These are phyloP conservation scores for Annulohypoxylon bovei DNA, from an alignment of 495 filamentous ascomycete species.

Conservation along the genomic window DNA sequence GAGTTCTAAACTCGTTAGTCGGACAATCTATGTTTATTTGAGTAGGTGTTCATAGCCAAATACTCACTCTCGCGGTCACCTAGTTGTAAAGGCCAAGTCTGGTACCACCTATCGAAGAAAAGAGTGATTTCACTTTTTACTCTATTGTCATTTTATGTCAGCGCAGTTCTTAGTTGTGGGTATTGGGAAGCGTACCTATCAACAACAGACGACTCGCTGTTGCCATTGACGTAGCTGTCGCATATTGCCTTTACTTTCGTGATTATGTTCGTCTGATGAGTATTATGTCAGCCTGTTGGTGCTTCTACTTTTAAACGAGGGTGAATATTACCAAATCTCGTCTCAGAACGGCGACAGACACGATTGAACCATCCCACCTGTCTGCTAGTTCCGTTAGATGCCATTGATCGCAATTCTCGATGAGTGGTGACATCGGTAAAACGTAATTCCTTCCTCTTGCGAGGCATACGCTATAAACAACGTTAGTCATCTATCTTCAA, in stretches of 20 bases:
- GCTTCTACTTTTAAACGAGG: background rate
- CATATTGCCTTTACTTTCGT: conserved; percentile 68
- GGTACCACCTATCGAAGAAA: conserved; percentile 47
- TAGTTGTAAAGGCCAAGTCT: conserved; percentile 48
- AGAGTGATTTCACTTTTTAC: conserved; percentile 46
- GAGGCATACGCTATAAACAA: conserved; percentile 66
- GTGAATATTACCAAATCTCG: conserved; percentile 65
- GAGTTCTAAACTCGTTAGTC: conserved; percentile 53
- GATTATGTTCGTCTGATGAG: conserved; percentile 66
- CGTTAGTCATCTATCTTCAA: conserved; percentile 21
- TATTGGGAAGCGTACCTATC: conserved; percentile 32
- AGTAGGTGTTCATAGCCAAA: background rate
- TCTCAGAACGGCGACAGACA: conserved; percentile 73
- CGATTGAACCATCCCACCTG: conserved; percentile 72
- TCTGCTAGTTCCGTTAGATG: conserved; percentile 70
- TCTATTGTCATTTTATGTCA: conserved; percentile 17
- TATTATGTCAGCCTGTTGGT: conserved; percentile 10
- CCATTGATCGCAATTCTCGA: conserved; percentile 75
- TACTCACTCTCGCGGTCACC: conserved; percentile 45
- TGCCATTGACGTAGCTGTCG: conserved; percentile 59
- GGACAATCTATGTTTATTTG: background rate
- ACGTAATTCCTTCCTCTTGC: conserved; percentile 75
- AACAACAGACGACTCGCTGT: conserved; percentile 39
- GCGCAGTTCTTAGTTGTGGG: background rate
- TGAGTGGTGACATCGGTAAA: conserved; percentile 69